Conservation (phyloP, 495 filamentous ascomycete genomes). For the Hypoxylon fragiforme region DNA sequence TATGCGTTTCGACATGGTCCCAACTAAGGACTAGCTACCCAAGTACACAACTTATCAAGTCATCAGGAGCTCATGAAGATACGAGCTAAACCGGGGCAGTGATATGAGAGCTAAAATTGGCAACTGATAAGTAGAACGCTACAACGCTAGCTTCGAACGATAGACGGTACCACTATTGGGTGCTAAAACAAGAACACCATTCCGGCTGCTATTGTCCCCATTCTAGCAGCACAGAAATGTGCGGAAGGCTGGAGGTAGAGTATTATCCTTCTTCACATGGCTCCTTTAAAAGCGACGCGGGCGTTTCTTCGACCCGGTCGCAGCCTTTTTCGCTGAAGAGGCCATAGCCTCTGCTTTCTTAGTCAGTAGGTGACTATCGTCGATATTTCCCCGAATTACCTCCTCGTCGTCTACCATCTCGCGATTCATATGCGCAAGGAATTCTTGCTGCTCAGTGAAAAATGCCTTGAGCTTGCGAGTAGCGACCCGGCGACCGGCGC, state of each 20-base stretch:
- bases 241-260: not conserved
- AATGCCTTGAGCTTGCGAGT: conserved; percentile 51
- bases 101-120: conserved; percentile 10
- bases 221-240: no score
- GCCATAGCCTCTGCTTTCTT: conserved; percentile 1
- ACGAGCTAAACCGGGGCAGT: no score
- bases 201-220: not conserved
- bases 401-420: conserved; percentile 60
- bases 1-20: no score
- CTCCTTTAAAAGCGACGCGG: conserved; percentile 10
- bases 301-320: conserved; percentile 26
- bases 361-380: conserved; percentile 23
- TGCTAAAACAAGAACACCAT: not conserved
- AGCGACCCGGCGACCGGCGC: conserved; percentile 46
- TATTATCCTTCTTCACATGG: not conserved
- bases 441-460: conserved; percentile 55
- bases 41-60: no score
- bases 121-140: conserved; percentile 8
- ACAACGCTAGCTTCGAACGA: conserved; percentile 14
- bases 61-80: no score
- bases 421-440: conserved; percentile 58
- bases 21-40: no score
- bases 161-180: not conserved
- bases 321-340: conserved; percentile 1
- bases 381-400: conserved; percentile 49